Evolutionary conservation across 1,139 yeast genomes (phyloP), one percentile per base, ranked within the genome.

Genomic region (Blastobotrys capitulatus): DNA sequence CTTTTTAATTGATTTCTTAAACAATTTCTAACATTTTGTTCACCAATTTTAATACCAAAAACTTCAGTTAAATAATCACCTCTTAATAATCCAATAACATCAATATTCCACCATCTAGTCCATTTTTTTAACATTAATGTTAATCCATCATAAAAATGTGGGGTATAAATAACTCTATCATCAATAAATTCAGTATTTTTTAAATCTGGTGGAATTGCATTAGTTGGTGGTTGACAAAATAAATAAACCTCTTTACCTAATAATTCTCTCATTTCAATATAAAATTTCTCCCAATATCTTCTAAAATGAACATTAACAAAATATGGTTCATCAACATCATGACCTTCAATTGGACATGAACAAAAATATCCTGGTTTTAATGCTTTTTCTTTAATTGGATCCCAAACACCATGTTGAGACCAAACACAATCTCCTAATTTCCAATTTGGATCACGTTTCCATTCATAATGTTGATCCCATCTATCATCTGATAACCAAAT

Each of bases 121-220:
- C 92, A 84, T 12, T 83, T 77, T 64, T 87, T 87, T 64, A 85
- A 85, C 90, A 88, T 83, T 39, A 88, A 67, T 0, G 96, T 83
- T 78, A 87, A 77, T 0, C 96, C 96, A 63, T 88, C 96, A 60
- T 88, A 88, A 61, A 83, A 88, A 68, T 88, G 96, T 1, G 94
- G 89, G 25, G 94, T 81, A 56, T 82, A 82, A 0, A 84, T 77
- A 0, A 89, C 83, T 52, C 76, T 78, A 1, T 71, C 64, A 60
- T 87, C 95, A 19, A 87, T 67, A 38, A 81, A 66, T 2, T 72
- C 67, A 19, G 85, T 76, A 12, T 55, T 62, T 54, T 74, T 75
- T 50, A 88, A 67, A 9, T 68, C 65, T 0, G 97, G 97, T 0
- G 97, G 96, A 3, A 78, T 63, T 55, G 85, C 86, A 55, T 90